Conservation (phyloP, 306 rosid species). For the Cucurbita maxima region DNA sequence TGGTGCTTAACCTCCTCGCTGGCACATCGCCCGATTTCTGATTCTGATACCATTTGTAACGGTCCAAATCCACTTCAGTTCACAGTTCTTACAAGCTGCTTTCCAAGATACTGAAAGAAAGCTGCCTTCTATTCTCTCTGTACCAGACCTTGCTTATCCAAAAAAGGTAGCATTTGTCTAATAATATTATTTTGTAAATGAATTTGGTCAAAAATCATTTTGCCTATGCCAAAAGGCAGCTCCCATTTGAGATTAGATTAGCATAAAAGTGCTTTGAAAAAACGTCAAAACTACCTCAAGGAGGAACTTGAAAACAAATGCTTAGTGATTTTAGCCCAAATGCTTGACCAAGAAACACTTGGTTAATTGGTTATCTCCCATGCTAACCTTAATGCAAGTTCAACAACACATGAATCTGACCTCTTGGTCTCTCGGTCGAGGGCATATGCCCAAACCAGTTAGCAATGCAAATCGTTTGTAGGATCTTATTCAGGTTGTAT, state of each 20-base stretch:
- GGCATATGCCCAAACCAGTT: too few relatives aligned
- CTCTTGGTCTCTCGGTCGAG: too few relatives aligned
- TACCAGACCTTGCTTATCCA: neutral
- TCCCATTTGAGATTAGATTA: neutral
- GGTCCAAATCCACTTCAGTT: neutral
- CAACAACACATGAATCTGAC: too few relatives aligned
- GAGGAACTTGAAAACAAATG: neutral
- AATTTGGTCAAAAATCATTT: neutral
- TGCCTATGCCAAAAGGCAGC: neutral
- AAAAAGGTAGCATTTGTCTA: neutral
- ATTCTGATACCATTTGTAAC: too few relatives aligned
- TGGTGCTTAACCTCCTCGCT: too few relatives aligned
- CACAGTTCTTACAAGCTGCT: neutral
- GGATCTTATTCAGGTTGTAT: neutral
- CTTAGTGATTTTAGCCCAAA: neutral
- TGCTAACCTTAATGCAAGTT: too few relatives aligned
- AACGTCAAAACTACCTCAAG: neutral
- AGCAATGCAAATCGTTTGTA: neutral
- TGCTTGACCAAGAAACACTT: neutral
- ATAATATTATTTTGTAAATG: neutral
- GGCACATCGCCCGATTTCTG: too few relatives aligned
- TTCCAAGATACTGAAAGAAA: neutral
- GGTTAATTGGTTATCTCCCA: neutral
- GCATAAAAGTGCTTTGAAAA: neutral
- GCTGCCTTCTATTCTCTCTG: neutral